These are phyloP conservation scores for Aplosporella prunicola DNA, from an alignment of 2,329 filamentous ascomycete species.

Conservation along the genomic window DNA sequence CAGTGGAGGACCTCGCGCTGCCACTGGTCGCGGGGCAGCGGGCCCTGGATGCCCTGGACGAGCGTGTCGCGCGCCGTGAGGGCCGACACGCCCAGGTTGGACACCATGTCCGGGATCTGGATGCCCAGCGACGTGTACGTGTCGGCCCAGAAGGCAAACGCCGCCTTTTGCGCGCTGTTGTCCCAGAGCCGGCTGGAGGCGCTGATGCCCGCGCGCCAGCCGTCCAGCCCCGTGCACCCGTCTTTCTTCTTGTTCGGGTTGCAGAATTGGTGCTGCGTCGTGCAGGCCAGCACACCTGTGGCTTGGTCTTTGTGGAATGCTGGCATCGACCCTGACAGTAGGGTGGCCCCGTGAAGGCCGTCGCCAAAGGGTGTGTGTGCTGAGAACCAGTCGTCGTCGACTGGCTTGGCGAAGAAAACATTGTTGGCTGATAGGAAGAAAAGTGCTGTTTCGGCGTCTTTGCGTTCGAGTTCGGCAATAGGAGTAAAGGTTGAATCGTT, in stretches of 20 bases:
- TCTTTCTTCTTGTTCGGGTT: conserved; percentile 10
- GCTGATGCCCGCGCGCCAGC: neutral
- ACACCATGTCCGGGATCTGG: conserved; percentile 5
- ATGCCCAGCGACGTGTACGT: neutral
- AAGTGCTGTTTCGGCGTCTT: too few species aligned
- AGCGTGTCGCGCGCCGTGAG: conserved; percentile 8
- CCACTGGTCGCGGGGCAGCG: conserved; percentile 16
- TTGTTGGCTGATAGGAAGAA: conserved; percentile 23
- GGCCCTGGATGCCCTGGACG: conserved; percentile 8
- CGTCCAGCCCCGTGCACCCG: conserved; percentile 10
- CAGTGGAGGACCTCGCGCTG: conserved; percentile 14
- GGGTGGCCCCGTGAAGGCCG: too few species aligned
- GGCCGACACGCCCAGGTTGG: conserved; percentile 9
- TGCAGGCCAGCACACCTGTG: conserved; percentile 7
- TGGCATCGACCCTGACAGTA: too few species aligned
- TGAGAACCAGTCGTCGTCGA: neutral
- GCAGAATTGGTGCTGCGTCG: conserved; percentile 1
- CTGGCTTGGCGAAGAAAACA: conserved; percentile 16
- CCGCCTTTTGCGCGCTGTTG: conserved; percentile 1
- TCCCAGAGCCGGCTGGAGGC: neutral
- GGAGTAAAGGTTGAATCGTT: too few species aligned
- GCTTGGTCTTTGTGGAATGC: too few species aligned
- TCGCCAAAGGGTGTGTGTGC: too few species aligned
- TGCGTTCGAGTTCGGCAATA: too few species aligned
- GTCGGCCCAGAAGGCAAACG: neutral